Base-by-base conservation (phyloP, 1,284 basidiomycete genomes). In the Vanrija sp. region DNA sequence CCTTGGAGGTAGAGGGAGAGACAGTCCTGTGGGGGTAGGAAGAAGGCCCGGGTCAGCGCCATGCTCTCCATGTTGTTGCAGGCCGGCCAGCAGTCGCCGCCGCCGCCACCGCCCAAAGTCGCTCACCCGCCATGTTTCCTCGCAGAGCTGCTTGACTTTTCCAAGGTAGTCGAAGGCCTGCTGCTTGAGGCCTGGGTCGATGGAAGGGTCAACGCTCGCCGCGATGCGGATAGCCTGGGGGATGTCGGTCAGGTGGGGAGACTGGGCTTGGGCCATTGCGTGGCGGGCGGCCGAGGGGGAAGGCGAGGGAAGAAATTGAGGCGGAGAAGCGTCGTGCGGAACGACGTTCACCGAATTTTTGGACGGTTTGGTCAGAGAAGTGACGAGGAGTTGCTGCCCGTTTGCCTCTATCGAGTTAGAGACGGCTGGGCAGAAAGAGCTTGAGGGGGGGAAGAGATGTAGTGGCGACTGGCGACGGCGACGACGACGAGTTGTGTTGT, bases 51-150 rank as follows among this genome's bases (percentile, higher is more conserved):
- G 23, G 48, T 49, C 31, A 49, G 48, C 24, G 19, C 18, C 16
- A 23, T 31, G 22, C 6, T 14, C 6, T 16, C 2, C 8, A 14
- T 18, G 20, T 42, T 22, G 22, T 18, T 19, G 22, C 22, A 18
- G 23, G 8, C n/a, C n/a, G 31, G 35, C 5, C 14, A 15, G 20
- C 18, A 27, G n/a, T 16, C 14, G 38, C 19, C 20, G 39, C 18
- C 51, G 39, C 45, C 25, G 15, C 10, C 20, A 35, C 14, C 4
- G 3, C 19, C 14, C 15, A 41, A 31, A 14, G 10, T 14, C 8
- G 6, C 75, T 54, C 50, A 75, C 75, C 68, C 75, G 73, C 75
- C 75, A 76, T 24, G 75, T 76, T 61, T 75, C 73, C 45, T 75
- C 71, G 47, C 67, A 70, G 19, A 71, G 59, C 47, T 71, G 64